Conservation (phyloP, 2,329 filamentous ascomycete genomes). For the Cadophora gregata region DNA sequence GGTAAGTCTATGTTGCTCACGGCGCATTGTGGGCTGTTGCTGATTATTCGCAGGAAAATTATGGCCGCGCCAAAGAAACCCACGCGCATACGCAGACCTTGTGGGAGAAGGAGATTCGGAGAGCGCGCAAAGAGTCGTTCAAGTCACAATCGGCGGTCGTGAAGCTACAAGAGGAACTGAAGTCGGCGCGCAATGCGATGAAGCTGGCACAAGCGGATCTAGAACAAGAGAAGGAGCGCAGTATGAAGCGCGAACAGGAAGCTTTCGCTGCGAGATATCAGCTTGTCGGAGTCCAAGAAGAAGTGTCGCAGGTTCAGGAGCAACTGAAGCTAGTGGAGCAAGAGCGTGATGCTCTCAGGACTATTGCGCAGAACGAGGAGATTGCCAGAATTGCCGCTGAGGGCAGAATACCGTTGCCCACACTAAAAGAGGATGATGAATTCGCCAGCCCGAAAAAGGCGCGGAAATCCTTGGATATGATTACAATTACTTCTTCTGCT, state of each 20-base stretch:
- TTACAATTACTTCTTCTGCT: slow-evolving; percentile 60
- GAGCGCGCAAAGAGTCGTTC: slow-evolving; percentile 74
- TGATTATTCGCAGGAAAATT: slow-evolving; percentile 63
- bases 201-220: slow-evolving; percentile 64
- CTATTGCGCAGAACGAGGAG: slow-evolving; percentile 74
- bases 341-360: slow-evolving; percentile 77
- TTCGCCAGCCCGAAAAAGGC: slow-evolving; percentile 66
- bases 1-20: slow-evolving; percentile 56
- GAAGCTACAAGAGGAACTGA: slow-evolving; percentile 77
- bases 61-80: slow-evolving; percentile 72
- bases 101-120: slow-evolving; percentile 77
- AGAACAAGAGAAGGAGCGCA: slow-evolving; percentile 67
- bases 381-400: slow-evolving; percentile 75
- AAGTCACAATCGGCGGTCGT: slow-evolving; percentile 73
- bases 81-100: slow-evolving; percentile 68
- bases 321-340: slow-evolving; percentile 70
- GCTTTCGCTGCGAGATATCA: slow-evolving; percentile 71
- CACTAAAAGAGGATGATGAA: slow-evolving; percentile 61
- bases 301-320: slow-evolving; percentile 68
- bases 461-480: slow-evolving; percentile 52
- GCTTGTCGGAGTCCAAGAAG: slow-evolving; percentile 68
- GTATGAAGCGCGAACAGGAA: slow-evolving; percentile 68
- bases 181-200: slow-evolving; percentile 58
- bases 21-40: slow-evolving; percentile 30
- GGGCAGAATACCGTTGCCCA: slow-evolving; percentile 70